Conservation (phyloP, 352 stramenopile species). For the Labyrinthula sp. region DNA sequence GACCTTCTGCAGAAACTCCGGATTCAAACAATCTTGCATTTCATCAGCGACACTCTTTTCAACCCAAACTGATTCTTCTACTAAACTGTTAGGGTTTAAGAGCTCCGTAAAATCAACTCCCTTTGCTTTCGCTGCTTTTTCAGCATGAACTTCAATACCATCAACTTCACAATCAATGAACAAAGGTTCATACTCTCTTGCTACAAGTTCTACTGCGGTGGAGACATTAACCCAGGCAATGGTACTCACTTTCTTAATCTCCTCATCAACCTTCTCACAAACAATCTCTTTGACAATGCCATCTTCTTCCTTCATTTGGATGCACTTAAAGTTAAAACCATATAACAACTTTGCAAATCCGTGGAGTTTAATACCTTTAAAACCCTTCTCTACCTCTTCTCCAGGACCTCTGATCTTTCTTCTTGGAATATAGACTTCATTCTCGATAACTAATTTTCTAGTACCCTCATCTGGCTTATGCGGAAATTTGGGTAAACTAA, state of each 20-base stretch:
- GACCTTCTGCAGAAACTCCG: not conserved
- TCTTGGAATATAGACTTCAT: constrained; percentile 14
- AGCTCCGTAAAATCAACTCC: constrained; percentile 24
- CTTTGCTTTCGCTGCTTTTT: constrained; percentile 26
- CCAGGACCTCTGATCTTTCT: constrained; percentile 27
- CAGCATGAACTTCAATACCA: constrained; percentile 19
- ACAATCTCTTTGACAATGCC: constrained; percentile 10
- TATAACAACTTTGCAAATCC: constrained; percentile 8
- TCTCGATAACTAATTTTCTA: constrained; percentile 22
- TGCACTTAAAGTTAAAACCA: constrained; percentile 24
- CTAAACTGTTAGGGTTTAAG: constrained; percentile 17
- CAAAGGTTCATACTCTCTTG: constrained; percentile 15
- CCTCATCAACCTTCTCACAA: constrained; percentile 3
- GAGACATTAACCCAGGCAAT: constrained; percentile 14
- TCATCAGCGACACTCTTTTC: constrained; percentile 13
- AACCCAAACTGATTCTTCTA: constrained; percentile 8
- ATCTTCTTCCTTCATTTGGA: constrained; percentile 19
- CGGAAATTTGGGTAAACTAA: constrained; percentile 29
- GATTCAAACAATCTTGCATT: not conserved
- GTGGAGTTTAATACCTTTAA: constrained; percentile 19
- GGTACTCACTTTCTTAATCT: constrained; percentile 8
- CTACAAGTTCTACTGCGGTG: constrained; percentile 1
- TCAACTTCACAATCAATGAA: constrained; percentile 28
- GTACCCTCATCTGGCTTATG: constrained; percentile 26
- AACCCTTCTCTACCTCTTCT: constrained; percentile 26